A percentile compares a stretch with the other conserved stretches of the same genome.
These are phyloP conservation scores for Lasiosphaeria ovina DNA, from an alignment of 495 filamentous ascomycete genomes.

Conservation along the genomic window DNA sequence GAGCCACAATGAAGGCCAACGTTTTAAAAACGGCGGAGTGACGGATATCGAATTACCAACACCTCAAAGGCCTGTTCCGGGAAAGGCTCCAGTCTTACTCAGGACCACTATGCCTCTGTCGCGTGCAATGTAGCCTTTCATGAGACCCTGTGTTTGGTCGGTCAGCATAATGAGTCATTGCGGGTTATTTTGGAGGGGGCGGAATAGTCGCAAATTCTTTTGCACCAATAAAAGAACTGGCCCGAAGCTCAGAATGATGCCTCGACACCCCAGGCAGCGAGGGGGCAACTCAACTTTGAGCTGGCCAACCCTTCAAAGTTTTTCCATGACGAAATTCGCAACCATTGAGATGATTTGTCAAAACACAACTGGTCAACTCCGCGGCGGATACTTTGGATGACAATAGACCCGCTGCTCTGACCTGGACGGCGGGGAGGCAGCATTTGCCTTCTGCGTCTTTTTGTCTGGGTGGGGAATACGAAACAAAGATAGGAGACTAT, in stretches of 20 bases:
- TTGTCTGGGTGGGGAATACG: neutral
- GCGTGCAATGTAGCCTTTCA: slow-evolving; percentile 97
- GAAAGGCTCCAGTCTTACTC: slow-evolving; percentile 88
- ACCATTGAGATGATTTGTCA: neutral
- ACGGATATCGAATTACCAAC: neutral
- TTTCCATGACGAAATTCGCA: too few relatives aligned
- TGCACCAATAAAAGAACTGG: slow-evolving; percentile 10
- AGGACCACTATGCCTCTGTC: slow-evolving; percentile 85
- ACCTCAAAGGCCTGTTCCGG: slow-evolving; percentile 84
- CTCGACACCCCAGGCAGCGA: slow-evolving; percentile 19
- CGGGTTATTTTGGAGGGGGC: neutral
- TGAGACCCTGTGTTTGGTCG: slow-evolving; percentile 62
- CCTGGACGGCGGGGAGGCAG: neutral
- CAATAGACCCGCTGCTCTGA: neutral
- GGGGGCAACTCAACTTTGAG: slow-evolving; percentile 9
- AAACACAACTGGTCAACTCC: neutral
- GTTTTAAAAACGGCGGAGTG: neutral
- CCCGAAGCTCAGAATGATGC: slow-evolving; percentile 5
- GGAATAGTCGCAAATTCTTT: slow-evolving; percentile 3
- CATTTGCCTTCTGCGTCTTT: neutral
- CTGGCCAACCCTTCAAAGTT: neutral
- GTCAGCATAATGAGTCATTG: slow-evolving; percentile 30
- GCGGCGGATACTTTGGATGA: neutral
- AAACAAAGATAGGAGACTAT: neutral
- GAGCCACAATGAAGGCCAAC: too few relatives aligned